These are phyloP conservation scores for Coemansia sp. DNA, from an alignment of 192 early-diverging fungal genomes.

Conservation along the genomic window DNA sequence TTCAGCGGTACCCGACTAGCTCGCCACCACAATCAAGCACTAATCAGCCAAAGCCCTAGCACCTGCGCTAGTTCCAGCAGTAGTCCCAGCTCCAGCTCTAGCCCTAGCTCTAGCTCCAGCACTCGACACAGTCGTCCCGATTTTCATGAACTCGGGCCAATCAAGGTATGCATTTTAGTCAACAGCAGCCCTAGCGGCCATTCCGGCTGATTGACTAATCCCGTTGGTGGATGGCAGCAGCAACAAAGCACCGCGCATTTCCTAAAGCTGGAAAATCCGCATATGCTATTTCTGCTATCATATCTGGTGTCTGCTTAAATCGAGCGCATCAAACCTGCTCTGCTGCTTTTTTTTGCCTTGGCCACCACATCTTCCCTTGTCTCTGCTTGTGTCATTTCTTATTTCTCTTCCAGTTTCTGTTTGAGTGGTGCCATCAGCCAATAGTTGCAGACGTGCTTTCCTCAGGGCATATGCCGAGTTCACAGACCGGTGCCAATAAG, in stretches of 20 bases:
- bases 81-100: not conserved
- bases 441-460: not conserved
- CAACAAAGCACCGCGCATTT: too few species aligned
- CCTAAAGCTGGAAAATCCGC: not conserved
- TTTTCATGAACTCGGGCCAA: slow-evolving; percentile 12
- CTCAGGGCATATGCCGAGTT: not conserved
- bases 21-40: not conserved
- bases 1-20: not conserved
- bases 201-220: too few species aligned
- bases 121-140: not conserved
- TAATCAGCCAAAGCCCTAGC: not conserved
- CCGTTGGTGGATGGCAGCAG: too few species aligned
- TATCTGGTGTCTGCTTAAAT: too few species aligned
- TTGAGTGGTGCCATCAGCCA: not conserved
- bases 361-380: too few species aligned
- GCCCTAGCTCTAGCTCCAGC: not conserved
- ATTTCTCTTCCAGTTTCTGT: too few species aligned
- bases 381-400: too few species aligned
- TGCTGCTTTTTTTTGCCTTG: too few species aligned
- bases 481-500: not conserved
- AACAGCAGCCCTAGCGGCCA: too few species aligned
- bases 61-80: not conserved
- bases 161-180: slow-evolving; percentile 4
- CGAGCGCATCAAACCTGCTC: too few species aligned
- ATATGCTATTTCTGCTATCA: too few species aligned